Base-by-base conservation (phyloP, 192 early-diverging fungal genomes). In the Martensiomyces pterosporus region DNA sequence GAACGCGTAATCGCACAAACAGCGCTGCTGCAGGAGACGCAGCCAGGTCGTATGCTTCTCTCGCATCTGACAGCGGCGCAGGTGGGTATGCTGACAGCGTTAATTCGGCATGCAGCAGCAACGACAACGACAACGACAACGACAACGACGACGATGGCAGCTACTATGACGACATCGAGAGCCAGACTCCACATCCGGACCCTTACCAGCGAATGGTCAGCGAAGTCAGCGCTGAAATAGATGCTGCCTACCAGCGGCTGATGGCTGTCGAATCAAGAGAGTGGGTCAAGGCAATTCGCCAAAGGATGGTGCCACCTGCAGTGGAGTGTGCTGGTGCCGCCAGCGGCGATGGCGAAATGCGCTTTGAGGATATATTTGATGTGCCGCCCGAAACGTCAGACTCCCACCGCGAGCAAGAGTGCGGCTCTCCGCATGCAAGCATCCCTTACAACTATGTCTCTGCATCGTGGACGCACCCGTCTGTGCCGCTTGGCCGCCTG, bases 241-340 rank as follows among this genome's bases (percentile, higher is more conserved):
- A 44, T 4, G 60, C 64, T 9, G 72, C 72, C 12, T 45, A 25
- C 37, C 43, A 59, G 43, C 47, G 66, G 23, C 53, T 75, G 37
- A 52, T 64, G 55, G 13, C 19, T 9, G 56, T 75, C 3, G 72
- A 75, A 37, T 44, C 72, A 23, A 26, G 62, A 33, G 57, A 69
- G 46, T 75, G 72, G 72, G 57, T 75, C 34, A 47, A 45, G 24
- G 61, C 56, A 1, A 75, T 75, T 18, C 72, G 72, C 29, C 49
- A 52, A 34, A 48, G 54, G 37, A 75, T 75, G 72, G 55, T 64
- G 54, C 57, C 64, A 18, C 52, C 41, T 15, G 51, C 55, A 3
- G 47, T 44, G 23, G 34, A 36, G 12, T 16, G 24, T 13, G 39
- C 26, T 2, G 49, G 49, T 13, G 18, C 38, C 14, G 49, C n/a